phyloP scores from a whole-genome alignment of 1,139 yeast species.

The Yamadazyma dendronema region DNA sequence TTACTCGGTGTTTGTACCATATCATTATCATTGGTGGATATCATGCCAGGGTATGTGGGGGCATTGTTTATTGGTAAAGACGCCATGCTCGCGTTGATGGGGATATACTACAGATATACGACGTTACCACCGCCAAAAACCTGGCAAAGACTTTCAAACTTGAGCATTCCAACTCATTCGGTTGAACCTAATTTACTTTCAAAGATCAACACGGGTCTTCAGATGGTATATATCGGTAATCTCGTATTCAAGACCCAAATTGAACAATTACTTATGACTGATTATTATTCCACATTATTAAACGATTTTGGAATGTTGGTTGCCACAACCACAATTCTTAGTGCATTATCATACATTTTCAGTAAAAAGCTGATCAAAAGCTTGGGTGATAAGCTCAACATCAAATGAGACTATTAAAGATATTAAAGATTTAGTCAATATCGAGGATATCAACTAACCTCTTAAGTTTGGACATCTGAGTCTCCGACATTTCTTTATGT shows the following conservation, averaged over 20 bases:
- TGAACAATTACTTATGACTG: constrained; percentile 23
- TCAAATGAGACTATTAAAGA: not conserved
- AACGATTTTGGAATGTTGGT: constrained; percentile 37
- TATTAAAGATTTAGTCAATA: not conserved
- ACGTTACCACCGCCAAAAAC: constrained; percentile 81
- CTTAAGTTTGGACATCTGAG: not conserved
- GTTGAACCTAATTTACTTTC: constrained; percentile 89
- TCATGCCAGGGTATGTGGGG: constrained; percentile 70
- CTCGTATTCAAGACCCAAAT: constrained; percentile 69
- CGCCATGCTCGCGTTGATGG: constrained; percentile 69
- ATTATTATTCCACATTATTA: constrained; percentile 15
- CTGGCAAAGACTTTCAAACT: constrained; percentile 59
- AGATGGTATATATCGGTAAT: constrained; percentile 84
- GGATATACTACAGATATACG: constrained; percentile 67
- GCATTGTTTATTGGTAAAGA: constrained; percentile 82
- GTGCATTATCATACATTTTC: constrained; percentile 77
- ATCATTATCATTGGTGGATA: constrained; percentile 67
- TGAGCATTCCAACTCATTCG: constrained; percentile 78
- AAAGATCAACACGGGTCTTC: constrained; percentile 85
- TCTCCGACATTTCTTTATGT: constrained; percentile 1
- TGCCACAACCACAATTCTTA: constrained; percentile 71
- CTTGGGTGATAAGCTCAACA: constrained; percentile 3
- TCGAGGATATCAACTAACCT: not conserved
- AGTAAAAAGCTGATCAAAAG: constrained; percentile 52
- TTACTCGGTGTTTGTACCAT: constrained; percentile 85